Base-by-base conservation (phyloP, 2,329 filamentous ascomycete species). In the Diaporthe caulivora region DNA sequence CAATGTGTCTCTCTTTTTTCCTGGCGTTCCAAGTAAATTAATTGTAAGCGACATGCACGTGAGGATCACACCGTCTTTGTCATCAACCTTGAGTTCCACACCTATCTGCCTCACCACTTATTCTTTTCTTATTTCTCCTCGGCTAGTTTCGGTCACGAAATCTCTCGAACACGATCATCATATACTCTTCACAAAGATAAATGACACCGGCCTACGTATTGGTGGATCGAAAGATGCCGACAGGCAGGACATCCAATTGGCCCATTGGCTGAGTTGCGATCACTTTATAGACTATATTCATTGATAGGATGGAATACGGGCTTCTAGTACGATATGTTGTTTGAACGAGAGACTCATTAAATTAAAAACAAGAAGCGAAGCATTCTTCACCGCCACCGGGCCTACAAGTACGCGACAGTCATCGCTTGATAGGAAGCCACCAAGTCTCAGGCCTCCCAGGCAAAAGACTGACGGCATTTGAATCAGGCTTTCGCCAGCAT, bases 401-500 rank as follows among this genome's bases (percentile, higher is more conserved):
- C 47, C 62, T 21, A 53, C 31, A 37, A 26, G 18, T 31, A 67
- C 21, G 17, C n/a, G 37, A 44, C 9, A 51, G 44, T 13, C 62
- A 17, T 29, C 8, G 44, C 13, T 17, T 5, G 31, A 40, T 6
- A 29, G 29, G 1, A 31, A 11, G 24, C 1, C 5, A 1, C 47
- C 18, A 53, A 18, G 37, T 40, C 10, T 2, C 24, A 13, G 13
- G 21, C 24, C 7, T 11, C 21, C 13, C 26, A 29, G 31, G 47
- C 29, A 51, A 29, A 21, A 29, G 3, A 44, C 0, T 9, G 5
- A 40, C 1, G 18, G 29, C n/a, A 17, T 9, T 34, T 3, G 26
- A 49, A 44, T 53, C n/a, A 60, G 9, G 29, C 24, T 75, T 78
- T 79, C 69, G 80, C 76, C 60, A 78, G 76, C 78, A 80, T 80